Conservation (phyloP, 2,329 filamentous ascomycete species). For the Ophiocordyceps australis region DNA sequence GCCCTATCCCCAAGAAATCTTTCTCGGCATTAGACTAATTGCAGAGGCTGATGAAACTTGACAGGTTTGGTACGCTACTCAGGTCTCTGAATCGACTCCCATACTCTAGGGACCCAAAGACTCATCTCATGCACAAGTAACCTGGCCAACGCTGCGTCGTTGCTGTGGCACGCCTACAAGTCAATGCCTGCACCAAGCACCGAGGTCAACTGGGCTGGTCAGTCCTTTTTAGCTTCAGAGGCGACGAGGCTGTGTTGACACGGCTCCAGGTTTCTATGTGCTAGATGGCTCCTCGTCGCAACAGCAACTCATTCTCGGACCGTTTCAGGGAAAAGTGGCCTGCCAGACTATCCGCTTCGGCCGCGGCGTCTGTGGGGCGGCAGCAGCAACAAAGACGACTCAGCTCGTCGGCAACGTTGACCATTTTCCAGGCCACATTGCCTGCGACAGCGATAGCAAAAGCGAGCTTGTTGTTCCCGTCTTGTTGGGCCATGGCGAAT, state of each 20-base stretch:
- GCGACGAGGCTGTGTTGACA: too few species aligned
- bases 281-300: constrained; percentile 28
- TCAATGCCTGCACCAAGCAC: constrained; percentile 48
- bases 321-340: constrained; percentile 65
- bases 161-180: constrained; percentile 67
- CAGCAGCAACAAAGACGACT: constrained; percentile 40
- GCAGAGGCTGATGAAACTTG: not conserved
- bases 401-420: constrained; percentile 56
- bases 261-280: constrained; percentile 49
- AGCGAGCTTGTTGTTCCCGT: constrained; percentile 76
- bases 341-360: constrained; percentile 63
- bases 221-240: too few species aligned
- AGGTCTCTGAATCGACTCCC: too few species aligned
- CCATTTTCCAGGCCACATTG: constrained; percentile 61
- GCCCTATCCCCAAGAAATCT: too few species aligned
- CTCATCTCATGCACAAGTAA: too few species aligned
- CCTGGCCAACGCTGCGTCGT: constrained; percentile 54
- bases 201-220: constrained; percentile 62
- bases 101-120: too few species aligned
- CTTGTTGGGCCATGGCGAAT: constrained; percentile 15
- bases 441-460: constrained; percentile 56
- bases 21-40: too few species aligned
- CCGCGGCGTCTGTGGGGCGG: constrained; percentile 57
- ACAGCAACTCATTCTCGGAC: constrained; percentile 52
- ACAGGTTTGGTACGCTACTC: constrained; percentile 7